A percentile compares a stretch with the other conserved stretches of the same genome.
Conservation (phyloP, 257 asterid species). For the Ajuga chamaepitys region DNA sequence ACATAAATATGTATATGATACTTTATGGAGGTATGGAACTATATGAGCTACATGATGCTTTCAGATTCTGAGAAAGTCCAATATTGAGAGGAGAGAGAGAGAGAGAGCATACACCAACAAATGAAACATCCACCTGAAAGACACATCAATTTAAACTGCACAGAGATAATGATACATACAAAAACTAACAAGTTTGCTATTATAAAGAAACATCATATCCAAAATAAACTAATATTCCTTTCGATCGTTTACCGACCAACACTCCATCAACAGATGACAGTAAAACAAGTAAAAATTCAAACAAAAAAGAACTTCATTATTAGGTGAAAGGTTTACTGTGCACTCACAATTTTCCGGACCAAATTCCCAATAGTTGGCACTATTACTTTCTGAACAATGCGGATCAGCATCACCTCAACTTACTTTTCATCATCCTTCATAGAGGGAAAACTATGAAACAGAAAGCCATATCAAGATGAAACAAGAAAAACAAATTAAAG, state of each 20-base stretch:
- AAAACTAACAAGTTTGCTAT: no score
- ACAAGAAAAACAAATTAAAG: not conserved
- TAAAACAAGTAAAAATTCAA: not conserved
- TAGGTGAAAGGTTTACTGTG: not conserved
- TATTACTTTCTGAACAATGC: constrained; percentile 1
- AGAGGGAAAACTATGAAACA: not conserved
- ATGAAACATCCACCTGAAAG: no score
- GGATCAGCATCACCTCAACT: constrained; percentile 24
- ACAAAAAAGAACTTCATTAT: not conserved
- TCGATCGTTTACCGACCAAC: not conserved
- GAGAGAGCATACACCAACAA: no score
- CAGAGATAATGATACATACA: not conserved
- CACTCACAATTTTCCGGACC: constrained; percentile 35
- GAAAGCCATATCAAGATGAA: not conserved
- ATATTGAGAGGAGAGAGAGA: not conserved
- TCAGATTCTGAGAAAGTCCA: not conserved
- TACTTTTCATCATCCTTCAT: constrained; percentile 24
- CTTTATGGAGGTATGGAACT: not conserved
- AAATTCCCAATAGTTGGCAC: constrained; percentile 23
- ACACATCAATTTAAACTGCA: not conserved
- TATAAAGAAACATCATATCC: no score
- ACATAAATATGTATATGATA: not conserved
- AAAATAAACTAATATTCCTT: not conserved
- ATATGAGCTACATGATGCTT: not conserved
- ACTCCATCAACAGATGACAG: not conserved